phyloP scores from a whole-genome alignment of 345 rosid species.

The Lumnitzera littorea region DNA sequence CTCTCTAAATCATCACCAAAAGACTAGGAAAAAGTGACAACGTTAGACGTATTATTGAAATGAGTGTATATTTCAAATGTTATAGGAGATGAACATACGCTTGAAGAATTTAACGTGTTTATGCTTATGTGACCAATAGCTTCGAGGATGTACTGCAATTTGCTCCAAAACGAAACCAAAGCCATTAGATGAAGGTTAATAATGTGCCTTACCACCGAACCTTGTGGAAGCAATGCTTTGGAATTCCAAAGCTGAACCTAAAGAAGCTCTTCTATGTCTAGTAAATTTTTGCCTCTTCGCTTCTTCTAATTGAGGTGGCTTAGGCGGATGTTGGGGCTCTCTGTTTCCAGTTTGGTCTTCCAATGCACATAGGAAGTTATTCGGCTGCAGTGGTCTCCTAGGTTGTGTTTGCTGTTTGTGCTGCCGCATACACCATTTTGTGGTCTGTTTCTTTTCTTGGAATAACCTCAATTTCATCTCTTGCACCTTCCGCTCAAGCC shows the following conservation, averaged over 20 bases:
- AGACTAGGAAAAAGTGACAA: too few species aligned
- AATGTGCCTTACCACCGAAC: slow-evolving; percentile 30
- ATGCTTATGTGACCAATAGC: too few species aligned
- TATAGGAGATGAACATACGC: too few species aligned
- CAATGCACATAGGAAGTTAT: slow-evolving; percentile 14
- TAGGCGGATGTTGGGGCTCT: slow-evolving; percentile 32
- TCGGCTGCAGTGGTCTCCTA: slow-evolving; percentile 20
- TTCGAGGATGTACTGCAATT: too few species aligned
- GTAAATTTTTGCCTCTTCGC: slow-evolving; percentile 26
- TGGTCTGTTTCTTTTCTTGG: slow-evolving; percentile 47
- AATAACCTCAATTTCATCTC: slow-evolving; percentile 53
- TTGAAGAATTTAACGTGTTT: too few species aligned
- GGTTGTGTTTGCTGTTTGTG: slow-evolving; percentile 19
- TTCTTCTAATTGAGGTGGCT: slow-evolving; percentile 43
- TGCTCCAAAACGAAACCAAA: not conserved
- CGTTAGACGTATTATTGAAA: too few species aligned
- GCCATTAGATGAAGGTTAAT: not conserved
- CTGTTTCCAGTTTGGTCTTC: not conserved
- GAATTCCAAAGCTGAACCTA: slow-evolving; percentile 52
- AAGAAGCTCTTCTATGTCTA: slow-evolving; percentile 49
- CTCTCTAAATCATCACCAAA: too few species aligned
- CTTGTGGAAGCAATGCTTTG: slow-evolving; percentile 34
- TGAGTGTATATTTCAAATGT: too few species aligned
- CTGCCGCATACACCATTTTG: slow-evolving; percentile 34
- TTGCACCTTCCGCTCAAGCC: slow-evolving; percentile 64